Conservation (phyloP, 768 basidiomycete genomes). For the Strobilomyces dryophilus region DNA sequence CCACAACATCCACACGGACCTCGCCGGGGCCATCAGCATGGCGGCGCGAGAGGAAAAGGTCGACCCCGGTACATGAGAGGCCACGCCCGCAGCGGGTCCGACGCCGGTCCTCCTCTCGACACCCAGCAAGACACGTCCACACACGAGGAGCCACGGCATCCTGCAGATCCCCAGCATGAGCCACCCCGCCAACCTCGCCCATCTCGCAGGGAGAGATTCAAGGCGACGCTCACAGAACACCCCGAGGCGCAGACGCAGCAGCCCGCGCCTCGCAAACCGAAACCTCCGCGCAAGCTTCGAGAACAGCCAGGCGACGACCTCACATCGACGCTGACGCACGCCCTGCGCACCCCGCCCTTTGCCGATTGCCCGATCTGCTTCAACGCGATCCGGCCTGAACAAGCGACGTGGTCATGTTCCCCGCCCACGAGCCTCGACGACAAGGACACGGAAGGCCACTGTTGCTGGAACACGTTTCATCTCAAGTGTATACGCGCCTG, state of each 20-base stretch:
- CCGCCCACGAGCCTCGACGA: constrained; percentile 34
- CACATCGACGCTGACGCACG: constrained; percentile 65
- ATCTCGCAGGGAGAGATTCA: constrained; percentile 36
- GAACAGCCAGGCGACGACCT: constrained; percentile 52
- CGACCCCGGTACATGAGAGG: neutral
- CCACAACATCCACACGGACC: neutral
- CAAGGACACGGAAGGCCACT: constrained; percentile 37
- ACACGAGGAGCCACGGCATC: neutral
- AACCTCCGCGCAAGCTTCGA: constrained; percentile 2
- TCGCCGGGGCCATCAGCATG: neutral
- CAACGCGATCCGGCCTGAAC: constrained; percentile 67
- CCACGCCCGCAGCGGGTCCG: neutral
- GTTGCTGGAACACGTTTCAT: constrained; percentile 91
- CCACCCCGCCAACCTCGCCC: constrained; percentile 7
- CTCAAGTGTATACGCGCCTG: constrained; percentile 85
- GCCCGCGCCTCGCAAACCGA: constrained; percentile 1
- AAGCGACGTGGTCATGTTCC: constrained; percentile 87
- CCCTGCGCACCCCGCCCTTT: constrained; percentile 65
- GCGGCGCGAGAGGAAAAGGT: constrained; percentile 3
- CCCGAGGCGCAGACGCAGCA: neutral
- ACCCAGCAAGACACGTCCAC: neutral
- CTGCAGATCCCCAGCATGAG: neutral
- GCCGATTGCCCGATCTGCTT: constrained; percentile 86
- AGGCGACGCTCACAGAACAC: constrained; percentile 31
- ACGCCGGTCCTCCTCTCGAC: neutral